A percentile compares a stretch with the other conserved stretches of the same genome.
These are phyloP conservation scores for Coccomyxa sp. DNA, from an alignment of 139 green algal genomes.

Conservation along the genomic window DNA sequence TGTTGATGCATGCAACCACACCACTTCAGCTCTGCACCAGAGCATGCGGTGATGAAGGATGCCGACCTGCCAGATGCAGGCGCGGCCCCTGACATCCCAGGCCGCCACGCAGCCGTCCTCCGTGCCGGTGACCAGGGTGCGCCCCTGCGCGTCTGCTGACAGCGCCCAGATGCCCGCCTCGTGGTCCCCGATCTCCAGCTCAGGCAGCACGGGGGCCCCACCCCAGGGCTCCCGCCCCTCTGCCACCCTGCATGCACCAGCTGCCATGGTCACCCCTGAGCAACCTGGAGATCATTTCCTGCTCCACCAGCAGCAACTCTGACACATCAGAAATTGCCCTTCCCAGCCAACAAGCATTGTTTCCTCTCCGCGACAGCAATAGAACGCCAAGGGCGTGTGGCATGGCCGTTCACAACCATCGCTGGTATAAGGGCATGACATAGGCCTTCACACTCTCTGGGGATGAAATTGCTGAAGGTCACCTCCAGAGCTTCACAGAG, in stretches of 20 bases:
- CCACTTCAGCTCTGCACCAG: background rate
- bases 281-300: no score
- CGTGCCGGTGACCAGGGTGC: slow-evolving; percentile 53
- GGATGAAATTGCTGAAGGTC: no score
- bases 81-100: slow-evolving; percentile 47
- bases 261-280: no score
- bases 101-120: slow-evolving; percentile 61
- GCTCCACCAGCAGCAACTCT: no score
- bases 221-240: slow-evolving; percentile 68
- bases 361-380: no score
- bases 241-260: slow-evolving; percentile 21
- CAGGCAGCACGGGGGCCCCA: slow-evolving; percentile 15
- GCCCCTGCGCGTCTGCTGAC: slow-evolving; percentile 1
- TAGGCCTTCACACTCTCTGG: no score
- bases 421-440: no score
- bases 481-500: slow-evolving; percentile 57
- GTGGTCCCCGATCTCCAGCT: slow-evolving; percentile 35
- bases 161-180: slow-evolving; percentile 53
- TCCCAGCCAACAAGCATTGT: no score
- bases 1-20: background rate
- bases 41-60: background rate
- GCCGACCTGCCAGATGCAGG: slow-evolving; percentile 17
- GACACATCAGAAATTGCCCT: no score
- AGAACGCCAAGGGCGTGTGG: no score
- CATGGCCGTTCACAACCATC: no score